These are phyloP conservation scores for Grosmannia serpens DNA, from an alignment of 2,329 filamentous ascomycete genomes.

Conservation along the genomic window DNA sequence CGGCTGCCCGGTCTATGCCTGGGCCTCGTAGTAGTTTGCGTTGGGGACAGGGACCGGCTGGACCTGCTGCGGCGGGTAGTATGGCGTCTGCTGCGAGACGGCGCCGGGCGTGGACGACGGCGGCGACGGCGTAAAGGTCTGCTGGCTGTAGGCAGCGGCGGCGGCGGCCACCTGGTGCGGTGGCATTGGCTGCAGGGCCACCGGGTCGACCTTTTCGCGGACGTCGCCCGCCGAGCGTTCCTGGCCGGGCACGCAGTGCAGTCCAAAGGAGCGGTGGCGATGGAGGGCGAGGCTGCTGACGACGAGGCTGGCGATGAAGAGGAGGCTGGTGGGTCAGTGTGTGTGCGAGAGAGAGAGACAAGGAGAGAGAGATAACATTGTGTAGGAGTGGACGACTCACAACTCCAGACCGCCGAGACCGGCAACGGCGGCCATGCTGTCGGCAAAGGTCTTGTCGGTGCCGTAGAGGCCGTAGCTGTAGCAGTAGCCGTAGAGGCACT, in stretches of 20 bases:
- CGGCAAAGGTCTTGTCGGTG: constrained; percentile 9
- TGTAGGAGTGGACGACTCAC: constrained; percentile 24
- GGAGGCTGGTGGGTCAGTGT: constrained; percentile 20
- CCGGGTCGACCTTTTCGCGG: constrained; percentile 12
- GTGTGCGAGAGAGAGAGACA: neutral
- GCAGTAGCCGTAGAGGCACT: constrained; percentile 16
- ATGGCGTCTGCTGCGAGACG: neutral
- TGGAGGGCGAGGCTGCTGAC: constrained; percentile 29
- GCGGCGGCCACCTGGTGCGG: constrained; percentile 7
- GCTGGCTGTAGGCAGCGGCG: constrained; percentile 2
- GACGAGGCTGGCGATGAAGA: constrained; percentile 29
- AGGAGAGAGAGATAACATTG: neutral
- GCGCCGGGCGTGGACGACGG: neutral
- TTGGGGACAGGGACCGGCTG: constrained; percentile 6
- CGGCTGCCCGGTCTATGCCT: no score
- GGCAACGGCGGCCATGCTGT: constrained; percentile 23
- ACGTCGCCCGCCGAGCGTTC: constrained; percentile 5
- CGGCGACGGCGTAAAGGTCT: neutral
- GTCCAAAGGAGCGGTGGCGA: constrained; percentile 31
- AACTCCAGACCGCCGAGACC: constrained; percentile 31
- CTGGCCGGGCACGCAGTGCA: constrained; percentile 24
- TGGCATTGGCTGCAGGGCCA: neutral
- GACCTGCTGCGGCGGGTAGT: constrained; percentile 4
- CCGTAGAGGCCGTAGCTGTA: constrained; percentile 13
- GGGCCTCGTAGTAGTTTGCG: neutral